Evolutionary conservation across 2,329 filamentous ascomycete genomes (phyloP).

Genomic region (Beauveria sp.): DNA sequence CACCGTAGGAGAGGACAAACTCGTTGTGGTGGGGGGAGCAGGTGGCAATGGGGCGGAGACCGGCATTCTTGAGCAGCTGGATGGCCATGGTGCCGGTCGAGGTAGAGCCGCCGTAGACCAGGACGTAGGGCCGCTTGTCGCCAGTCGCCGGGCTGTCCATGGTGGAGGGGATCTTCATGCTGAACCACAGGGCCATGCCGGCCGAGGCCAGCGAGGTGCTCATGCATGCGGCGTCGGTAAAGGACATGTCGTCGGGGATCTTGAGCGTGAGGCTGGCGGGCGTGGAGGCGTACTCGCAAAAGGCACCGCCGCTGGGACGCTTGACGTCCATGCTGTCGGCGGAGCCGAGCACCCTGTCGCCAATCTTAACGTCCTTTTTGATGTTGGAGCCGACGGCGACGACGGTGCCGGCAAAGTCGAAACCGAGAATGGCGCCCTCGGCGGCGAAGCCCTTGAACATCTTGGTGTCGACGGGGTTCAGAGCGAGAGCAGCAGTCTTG

Average conservation of each 20-base stretch:
- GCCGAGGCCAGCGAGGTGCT: conserved; percentile 20
- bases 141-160: conserved; percentile 13
- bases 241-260: conserved; percentile 19
- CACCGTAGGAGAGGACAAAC: conserved; percentile 34
- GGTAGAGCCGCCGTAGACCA: conserved; percentile 39
- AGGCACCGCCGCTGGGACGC: conserved; percentile 20
- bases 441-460: conserved; percentile 20
- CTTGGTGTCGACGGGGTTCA: conserved; percentile 31
- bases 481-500: conserved; percentile 22
- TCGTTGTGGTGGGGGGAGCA: conserved; percentile 36
- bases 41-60: conserved; percentile 34
- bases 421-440: conserved; percentile 24
- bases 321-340: conserved; percentile 17
- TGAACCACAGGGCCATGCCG: conserved; percentile 23
- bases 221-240: conserved; percentile 20
- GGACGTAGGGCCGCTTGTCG: conserved; percentile 19
- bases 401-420: conserved; percentile 28
- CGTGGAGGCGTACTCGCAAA: conserved; percentile 22
- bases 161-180: conserved; percentile 21
- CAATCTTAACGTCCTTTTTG: conserved; percentile 13
- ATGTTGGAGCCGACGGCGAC: conserved; percentile 18
- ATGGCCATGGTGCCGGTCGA: conserved; percentile 35
- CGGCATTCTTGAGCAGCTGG: conserved; percentile 32
- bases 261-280: conserved; percentile 16
- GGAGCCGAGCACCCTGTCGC: conserved; percentile 21